phyloP scores from a whole-genome alignment of 257 asterid genomes.

The Craterostigma plantagineum region DNA sequence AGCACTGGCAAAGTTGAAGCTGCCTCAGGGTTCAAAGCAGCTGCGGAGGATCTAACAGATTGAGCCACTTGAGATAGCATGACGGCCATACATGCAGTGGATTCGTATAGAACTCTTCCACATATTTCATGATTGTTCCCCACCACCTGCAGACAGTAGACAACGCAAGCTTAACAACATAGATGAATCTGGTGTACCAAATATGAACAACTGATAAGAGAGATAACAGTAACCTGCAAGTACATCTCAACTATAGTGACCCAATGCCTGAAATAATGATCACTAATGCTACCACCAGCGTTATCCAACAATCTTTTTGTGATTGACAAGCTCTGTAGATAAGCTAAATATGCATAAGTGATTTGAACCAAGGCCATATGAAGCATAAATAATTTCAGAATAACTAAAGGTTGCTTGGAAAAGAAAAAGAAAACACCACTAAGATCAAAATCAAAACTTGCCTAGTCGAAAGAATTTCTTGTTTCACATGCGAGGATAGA shows the following conservation, averaged over 20 bases:
- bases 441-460: conserved; percentile 8
- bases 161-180: conserved; percentile 10
- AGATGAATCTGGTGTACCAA: conserved; percentile 6
- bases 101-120: conserved; percentile 64
- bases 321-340: conserved; percentile 62
- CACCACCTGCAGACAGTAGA: conserved; percentile 38
- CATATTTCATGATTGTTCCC: conserved; percentile 44
- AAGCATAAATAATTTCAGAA: too few relatives aligned
- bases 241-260: conserved; percentile 46
- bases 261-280: conserved; percentile 61
- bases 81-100: conserved; percentile 70
- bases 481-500: conserved; percentile 1
- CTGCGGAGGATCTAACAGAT: conserved; percentile 44
- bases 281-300: conserved; percentile 34
- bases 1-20: conserved; percentile 22
- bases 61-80: conserved; percentile 57
- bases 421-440: neutral
- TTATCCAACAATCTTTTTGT: conserved; percentile 52
- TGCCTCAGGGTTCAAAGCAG: conserved; percentile 27
- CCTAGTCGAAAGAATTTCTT: conserved; percentile 1
- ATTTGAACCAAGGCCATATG: too few relatives aligned
- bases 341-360: conserved; percentile 10
- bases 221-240: conserved; percentile 45
- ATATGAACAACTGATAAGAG: conserved; percentile 7
- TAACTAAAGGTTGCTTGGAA: conserved; percentile 4